phyloP scores from a whole-genome alignment of 805 yeast species.

The Saccharomycopsis olivae region DNA sequence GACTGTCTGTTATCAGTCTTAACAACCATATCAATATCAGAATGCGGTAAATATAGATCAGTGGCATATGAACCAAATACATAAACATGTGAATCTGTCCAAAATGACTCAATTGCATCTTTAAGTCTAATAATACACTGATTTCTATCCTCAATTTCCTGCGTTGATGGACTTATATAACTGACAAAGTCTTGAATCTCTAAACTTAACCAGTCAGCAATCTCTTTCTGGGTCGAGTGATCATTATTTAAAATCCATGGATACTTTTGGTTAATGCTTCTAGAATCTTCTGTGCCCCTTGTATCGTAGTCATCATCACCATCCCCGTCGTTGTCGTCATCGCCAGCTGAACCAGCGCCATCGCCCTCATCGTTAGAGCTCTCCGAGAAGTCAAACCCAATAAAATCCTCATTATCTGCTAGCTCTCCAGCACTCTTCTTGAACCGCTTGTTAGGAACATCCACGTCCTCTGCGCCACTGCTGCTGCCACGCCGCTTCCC shows the following conservation, averaged over 20 bases:
- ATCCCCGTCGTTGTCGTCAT: slow-evolving; percentile 19
- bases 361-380: slow-evolving; percentile 20
- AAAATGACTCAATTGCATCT: slow-evolving; percentile 38
- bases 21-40: slow-evolving; percentile 91
- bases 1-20: slow-evolving; percentile 34
- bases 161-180: slow-evolving; percentile 75
- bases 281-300: slow-evolving; percentile 6
- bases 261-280: slow-evolving; percentile 8
- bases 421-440: slow-evolving; percentile 22
- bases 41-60: slow-evolving; percentile 84
- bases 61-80: slow-evolving; percentile 95
- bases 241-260: slow-evolving; percentile 80
- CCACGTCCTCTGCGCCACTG: no score
- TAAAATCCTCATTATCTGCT: slow-evolving; percentile 32
- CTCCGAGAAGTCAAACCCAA: slow-evolving; percentile 29
- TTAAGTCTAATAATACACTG: slow-evolving; percentile 51
- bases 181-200: slow-evolving; percentile 79
- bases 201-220: slow-evolving; percentile 76
- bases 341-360: slow-evolving; percentile 22
- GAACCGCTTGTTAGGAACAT: no score
- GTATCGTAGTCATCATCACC: slow-evolving; percentile 22
- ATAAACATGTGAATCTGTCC: slow-evolving; percentile 72
- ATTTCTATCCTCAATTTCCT: slow-evolving; percentile 62
- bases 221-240: slow-evolving; percentile 64
- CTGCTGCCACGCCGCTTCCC: no score